phyloP scores from a whole-genome alignment of 2,329 filamentous ascomycete species.

The Aspergillus novofumigatus region DNA sequence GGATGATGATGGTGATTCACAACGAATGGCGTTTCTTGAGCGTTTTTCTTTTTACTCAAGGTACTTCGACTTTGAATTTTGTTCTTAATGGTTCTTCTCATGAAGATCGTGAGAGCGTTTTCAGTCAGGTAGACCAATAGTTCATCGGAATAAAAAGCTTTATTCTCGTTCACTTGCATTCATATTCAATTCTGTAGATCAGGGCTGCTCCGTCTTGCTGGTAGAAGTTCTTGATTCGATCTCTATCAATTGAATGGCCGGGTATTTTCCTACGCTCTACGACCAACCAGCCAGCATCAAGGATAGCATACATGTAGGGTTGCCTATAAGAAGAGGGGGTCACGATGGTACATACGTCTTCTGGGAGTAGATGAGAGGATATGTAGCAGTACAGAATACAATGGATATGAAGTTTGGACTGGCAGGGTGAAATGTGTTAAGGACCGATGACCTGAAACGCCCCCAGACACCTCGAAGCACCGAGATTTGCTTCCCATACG shows the following conservation, averaged over 20 bases:
- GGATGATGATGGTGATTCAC: conserved; percentile 15
- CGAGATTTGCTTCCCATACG: not conserved
- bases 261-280: not conserved
- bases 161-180: not conserved
- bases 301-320: not conserved
- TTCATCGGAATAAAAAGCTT: not conserved
- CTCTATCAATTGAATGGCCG: not conserved
- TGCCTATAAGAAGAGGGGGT: not conserved
- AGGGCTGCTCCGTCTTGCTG: no score
- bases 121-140: not conserved
- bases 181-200: not conserved
- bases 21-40: conserved; percentile 22
- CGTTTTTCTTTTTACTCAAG: conserved; percentile 12
- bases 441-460: not conserved
- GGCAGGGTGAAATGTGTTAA: not conserved
- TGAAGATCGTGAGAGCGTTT: not conserved
- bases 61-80: not conserved
- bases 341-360: not conserved
- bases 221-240: not conserved
- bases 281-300: not conserved
- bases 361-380: not conserved
- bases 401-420: not conserved
- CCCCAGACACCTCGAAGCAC: not conserved
- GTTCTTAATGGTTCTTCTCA: not conserved
- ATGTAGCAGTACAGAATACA: not conserved